Evolutionary conservation across 768 basidiomycete genomes (phyloP).

Genomic region (Lentinula edodes): DNA sequence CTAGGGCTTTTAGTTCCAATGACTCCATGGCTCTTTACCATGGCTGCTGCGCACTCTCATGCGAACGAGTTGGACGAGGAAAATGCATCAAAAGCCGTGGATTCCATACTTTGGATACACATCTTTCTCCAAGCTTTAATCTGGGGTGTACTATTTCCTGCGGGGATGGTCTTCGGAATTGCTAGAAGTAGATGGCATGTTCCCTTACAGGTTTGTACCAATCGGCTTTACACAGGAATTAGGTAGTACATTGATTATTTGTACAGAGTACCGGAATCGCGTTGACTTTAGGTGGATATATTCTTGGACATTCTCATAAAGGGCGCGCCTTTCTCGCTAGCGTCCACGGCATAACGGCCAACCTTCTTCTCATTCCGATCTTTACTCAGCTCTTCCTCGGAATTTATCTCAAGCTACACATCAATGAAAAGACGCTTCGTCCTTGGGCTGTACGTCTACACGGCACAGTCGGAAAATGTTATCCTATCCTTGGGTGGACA

Average conservation of each 20-base stretch:
- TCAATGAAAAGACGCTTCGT: constrained; percentile 70
- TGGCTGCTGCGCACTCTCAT: constrained; percentile 48
- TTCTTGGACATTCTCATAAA: constrained; percentile 82
- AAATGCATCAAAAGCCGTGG: constrained; percentile 58
- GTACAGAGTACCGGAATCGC: constrained; percentile 58
- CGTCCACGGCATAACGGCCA: constrained; percentile 67
- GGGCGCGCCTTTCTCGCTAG: constrained; percentile 74
- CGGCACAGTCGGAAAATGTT: constrained; percentile 76
- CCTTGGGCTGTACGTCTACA: constrained; percentile 69
- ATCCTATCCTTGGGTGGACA: constrained; percentile 82
- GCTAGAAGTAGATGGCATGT: constrained; percentile 87
- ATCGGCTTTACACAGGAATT: not conserved
- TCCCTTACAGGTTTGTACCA: constrained; percentile 65
- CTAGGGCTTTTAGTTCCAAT: not conserved
- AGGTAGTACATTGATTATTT: not conserved
- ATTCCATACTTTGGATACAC: constrained; percentile 78
- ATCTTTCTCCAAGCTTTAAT: constrained; percentile 71
- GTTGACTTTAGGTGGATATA: constrained; percentile 66
- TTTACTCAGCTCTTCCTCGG: constrained; percentile 65
- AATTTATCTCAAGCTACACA: constrained; percentile 88
- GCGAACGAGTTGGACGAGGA: constrained; percentile 63
- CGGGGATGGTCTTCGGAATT: constrained; percentile 74
- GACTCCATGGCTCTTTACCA: not conserved
- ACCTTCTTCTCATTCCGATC: constrained; percentile 61
- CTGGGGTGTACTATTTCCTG: constrained; percentile 86